Base-by-base conservation (phyloP, 306 rosid species). In the Biancaea sappan region DNA sequence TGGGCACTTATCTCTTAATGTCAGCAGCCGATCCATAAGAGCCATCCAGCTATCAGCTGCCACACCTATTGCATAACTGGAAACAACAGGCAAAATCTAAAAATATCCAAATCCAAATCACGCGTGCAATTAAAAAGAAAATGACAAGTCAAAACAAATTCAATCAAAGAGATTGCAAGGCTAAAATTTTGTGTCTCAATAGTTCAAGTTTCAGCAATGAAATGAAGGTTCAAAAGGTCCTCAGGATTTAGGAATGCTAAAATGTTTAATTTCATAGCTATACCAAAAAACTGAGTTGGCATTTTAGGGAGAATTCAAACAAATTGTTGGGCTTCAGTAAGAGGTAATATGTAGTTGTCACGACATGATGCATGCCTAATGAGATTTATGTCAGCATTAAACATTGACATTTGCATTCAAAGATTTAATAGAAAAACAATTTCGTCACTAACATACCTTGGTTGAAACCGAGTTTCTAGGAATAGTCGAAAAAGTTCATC, bases 41-140 rank as follows among this genome's bases (percentile, higher is more conserved):
- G 97, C 89, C 57, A 73, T 16, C 96, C 92, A 94, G 81, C 86
- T 56, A 9, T 88, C 88, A 59, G 92, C 92, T 48, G 98, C 91
- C 53, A 3, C 78, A 71, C 91, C 37, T 14, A 9, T 21, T 0
- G 91, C 57, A 6, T 53, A 75, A 76, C 98, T 93, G 88, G 40
- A 76, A 71, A 71, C 11, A 73, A 32, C 51, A 80, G 35, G 40
- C 31, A 60, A 67, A 52, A 21, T 52, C 65, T 15, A 38, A 38
- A 7, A 18, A 46, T 24, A 75, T 52, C 31, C 7, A 50, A 34
- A 51, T 28, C 24, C 22, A 28, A 2, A 48, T 28, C 31, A 31
- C 73, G 28, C 48, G 8, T 16, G 46, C 44, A 34, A 18, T 6
- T 2, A 13, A 61, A 18, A 9, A 21, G 11, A 19, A 18, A 2